phyloP scores from a whole-genome alignment of 2,329 filamentous ascomycete genomes.

The Colletotrichum acutatum region DNA sequence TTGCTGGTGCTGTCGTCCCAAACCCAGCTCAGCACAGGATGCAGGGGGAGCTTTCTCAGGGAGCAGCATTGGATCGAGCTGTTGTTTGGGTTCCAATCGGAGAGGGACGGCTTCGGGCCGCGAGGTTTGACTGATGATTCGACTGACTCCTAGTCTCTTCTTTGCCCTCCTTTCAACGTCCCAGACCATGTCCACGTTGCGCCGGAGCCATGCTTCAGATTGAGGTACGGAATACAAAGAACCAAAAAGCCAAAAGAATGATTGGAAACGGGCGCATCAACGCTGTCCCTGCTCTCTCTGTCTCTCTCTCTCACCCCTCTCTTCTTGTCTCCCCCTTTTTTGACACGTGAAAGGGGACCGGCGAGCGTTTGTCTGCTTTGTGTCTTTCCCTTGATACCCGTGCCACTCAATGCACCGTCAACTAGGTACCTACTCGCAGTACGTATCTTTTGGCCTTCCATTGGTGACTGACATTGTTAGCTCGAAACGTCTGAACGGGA shows the following conservation, averaged over 20 bases:
- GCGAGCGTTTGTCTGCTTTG: constrained; percentile 10
- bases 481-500: background rate
- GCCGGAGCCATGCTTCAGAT: constrained; percentile 25
- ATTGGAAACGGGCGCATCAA: background rate
- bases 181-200: constrained; percentile 18
- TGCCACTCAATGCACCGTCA: background rate
- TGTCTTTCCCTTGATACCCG: background rate
- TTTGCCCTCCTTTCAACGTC: background rate
- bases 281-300: background rate
- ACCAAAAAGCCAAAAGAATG: background rate
- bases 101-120: constrained; percentile 32
- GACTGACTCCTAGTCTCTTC: constrained; percentile 21
- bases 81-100: constrained; percentile 33
- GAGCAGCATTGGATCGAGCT: constrained; percentile 29
- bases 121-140: constrained; percentile 32
- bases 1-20: constrained; percentile 24
- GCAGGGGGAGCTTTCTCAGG: constrained; percentile 7
- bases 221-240: constrained; percentile 23
- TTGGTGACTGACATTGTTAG: background rate
- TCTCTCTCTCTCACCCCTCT: background rate
- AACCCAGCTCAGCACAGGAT: constrained; percentile 8
- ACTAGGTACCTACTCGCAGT: background rate
- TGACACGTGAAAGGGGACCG: constrained; percentile 33
- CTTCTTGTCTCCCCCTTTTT: background rate
- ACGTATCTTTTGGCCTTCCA: background rate